phyloP scores from a whole-genome alignment of 495 filamentous ascomycete species.

The Pseudevernia furfuracea region DNA sequence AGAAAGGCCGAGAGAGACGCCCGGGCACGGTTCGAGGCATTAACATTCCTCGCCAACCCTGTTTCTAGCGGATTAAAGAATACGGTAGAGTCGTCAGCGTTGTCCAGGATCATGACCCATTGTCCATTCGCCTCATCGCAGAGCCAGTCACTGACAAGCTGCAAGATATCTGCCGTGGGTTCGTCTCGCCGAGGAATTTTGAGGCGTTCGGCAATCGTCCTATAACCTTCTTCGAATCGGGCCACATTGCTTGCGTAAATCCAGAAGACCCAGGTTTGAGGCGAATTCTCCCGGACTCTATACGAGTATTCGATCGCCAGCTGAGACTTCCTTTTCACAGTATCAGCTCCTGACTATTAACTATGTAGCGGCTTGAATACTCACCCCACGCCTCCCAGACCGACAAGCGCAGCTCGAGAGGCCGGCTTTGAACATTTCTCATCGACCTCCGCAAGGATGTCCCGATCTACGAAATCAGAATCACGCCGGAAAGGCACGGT shows the following conservation, averaged over 20 bases:
- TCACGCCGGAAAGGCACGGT: slow-evolving; percentile 32
- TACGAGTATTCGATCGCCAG: slow-evolving; percentile 38
- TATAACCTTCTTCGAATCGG: slow-evolving; percentile 36
- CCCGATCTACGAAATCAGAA: slow-evolving; percentile 32
- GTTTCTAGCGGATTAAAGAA: too few species aligned
- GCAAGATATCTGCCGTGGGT: slow-evolving; percentile 34
- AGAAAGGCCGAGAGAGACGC: too few species aligned
- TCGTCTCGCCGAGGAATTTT: slow-evolving; percentile 33
- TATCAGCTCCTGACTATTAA: too few species aligned
- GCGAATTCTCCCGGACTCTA: slow-evolving; percentile 29
- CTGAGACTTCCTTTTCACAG: slow-evolving; percentile 42
- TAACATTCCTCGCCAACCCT: too few species aligned
- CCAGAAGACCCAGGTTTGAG: slow-evolving; percentile 45
- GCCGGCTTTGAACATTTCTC: slow-evolving; percentile 22
- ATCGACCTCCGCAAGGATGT: slow-evolving; percentile 27
- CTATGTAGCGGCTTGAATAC: too few species aligned
- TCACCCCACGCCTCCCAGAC: too few species aligned
- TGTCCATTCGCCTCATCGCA: slow-evolving; percentile 28
- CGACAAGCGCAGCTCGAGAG: too few species aligned
- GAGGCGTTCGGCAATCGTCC: slow-evolving; percentile 33
- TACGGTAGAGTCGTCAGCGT: slow-evolving; percentile 34
- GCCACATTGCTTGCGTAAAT: slow-evolving; percentile 35
- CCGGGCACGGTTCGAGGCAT: too few species aligned
- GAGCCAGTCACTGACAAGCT: slow-evolving; percentile 37
- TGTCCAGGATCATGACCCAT: slow-evolving; percentile 43